Evolutionary conservation across 2,329 filamentous ascomycete genomes (phyloP), one percentile per base, ranked within the genome.

Genomic region (Diplodia corticola): DNA sequence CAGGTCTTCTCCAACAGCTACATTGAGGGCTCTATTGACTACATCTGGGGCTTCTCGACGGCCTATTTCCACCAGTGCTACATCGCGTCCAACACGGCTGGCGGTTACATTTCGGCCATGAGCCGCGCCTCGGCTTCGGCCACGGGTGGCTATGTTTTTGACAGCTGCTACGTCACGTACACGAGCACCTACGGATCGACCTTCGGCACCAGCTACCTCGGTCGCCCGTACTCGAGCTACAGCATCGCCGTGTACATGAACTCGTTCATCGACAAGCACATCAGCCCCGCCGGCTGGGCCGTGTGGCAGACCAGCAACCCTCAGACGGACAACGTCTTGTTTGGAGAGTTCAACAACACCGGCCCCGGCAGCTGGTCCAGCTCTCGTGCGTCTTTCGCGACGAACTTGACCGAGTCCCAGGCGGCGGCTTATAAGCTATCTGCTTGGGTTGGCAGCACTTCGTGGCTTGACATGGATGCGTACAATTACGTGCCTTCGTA

Each of bases 231-330:
- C 81, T 73, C 76, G 20, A 72, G 77, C 22, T 84, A 79, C 67
- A 81, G 81, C 15, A 73, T 79, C 15, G 81, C 84, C 3, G 74
- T 79, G 4, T 80, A 83, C 71, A 83, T 84, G 72, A 74, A 79
- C 57, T 83, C 82, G 0, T 73, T 73, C 37, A 75, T 89, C 73
- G 79, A 78, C 5, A 73, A 77, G 28, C 84, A 88, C 22, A 81
- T 89, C 69, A 86, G 86, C 70, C 67, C 80, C 0, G 82, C 82
- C 0, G 87, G 86, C 0, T 89, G 87, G 86, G 72, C 9, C 75
- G 74, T 46, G 24, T 46, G 33, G 63, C 33, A 44, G 74, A 83
- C 50, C 15, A 40, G 26, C 20, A 82, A 87, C 1, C 73, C 63
- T 10, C 28, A 57, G 35, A 50, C 65, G 55, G 33, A 69, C 69